phyloP scores from a whole-genome alignment of 495 filamentous ascomycete genomes.

The Apodospora peruviana region DNA sequence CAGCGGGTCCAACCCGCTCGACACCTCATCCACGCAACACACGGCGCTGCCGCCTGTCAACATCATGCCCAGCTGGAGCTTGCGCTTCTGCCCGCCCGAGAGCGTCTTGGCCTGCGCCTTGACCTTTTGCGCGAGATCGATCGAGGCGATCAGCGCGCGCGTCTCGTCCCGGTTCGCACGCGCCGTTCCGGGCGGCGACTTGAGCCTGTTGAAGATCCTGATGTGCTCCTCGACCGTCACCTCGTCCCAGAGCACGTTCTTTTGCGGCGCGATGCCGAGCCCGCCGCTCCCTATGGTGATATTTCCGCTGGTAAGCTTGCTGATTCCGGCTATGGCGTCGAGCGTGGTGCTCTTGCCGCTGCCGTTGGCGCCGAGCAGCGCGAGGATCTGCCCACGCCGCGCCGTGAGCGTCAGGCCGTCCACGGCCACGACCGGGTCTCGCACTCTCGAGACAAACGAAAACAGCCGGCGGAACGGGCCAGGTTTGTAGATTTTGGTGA shows the following conservation, averaged over 20 bases:
- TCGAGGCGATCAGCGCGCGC: conserved; percentile 52
- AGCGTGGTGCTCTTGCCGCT: conserved; percentile 84
- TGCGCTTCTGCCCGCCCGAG: conserved; percentile 84
- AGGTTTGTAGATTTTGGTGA: conserved; percentile 71
- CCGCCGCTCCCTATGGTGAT: conserved; percentile 69
- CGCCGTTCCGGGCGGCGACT: conserved; percentile 50
- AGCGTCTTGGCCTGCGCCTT: conserved; percentile 61
- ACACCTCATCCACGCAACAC: conserved; percentile 87
- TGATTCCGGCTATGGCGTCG: conserved; percentile 75
- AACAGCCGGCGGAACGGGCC: conserved; percentile 55
- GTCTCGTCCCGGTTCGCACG: conserved; percentile 51
- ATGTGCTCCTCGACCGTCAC: conserved; percentile 80
- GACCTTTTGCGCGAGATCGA: conserved; percentile 67
- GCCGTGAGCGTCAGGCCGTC: conserved; percentile 59
- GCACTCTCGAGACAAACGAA: conserved; percentile 46
- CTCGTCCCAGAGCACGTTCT: conserved; percentile 85
- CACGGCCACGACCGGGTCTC: conserved; percentile 66
- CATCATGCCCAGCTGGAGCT: conserved; percentile 92
- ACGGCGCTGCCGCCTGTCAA: conserved; percentile 77
- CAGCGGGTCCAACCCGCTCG: conserved; percentile 75
- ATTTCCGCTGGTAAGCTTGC: conserved; percentile 60
- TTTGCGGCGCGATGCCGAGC: conserved; percentile 82
- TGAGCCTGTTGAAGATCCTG: conserved; percentile 69
- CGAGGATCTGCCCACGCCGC: conserved; percentile 69
- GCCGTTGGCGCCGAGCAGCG: conserved; percentile 80